These are phyloP conservation scores for Penicillium crystallinum DNA, from an alignment of 495 filamentous ascomycete genomes.

Conservation along the genomic window DNA sequence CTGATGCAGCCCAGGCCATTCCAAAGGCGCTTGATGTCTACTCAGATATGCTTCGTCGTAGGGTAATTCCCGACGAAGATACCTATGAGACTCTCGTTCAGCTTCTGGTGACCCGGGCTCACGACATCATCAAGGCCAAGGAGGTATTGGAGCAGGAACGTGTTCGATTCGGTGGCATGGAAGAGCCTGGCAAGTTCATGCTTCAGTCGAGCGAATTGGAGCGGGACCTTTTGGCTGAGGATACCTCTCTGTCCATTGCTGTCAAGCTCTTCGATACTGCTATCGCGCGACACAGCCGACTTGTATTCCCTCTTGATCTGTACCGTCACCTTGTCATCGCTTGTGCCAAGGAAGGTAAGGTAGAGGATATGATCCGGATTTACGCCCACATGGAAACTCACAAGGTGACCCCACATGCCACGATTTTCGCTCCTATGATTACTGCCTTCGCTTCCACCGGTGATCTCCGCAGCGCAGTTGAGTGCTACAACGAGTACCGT, in stretches of 20 bases:
- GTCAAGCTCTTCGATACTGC: constrained; percentile 79
- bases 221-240: constrained; percentile 73
- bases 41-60: constrained; percentile 87
- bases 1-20: constrained; percentile 69
- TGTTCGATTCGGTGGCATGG: constrained; percentile 75
- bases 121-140: constrained; percentile 66
- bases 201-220: constrained; percentile 82
- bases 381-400: constrained; percentile 85
- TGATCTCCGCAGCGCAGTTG: constrained; percentile 82
- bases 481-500: constrained; percentile 93
- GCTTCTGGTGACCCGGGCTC: constrained; percentile 70
- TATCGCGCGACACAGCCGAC: constrained; percentile 43
- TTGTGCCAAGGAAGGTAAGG: constrained; percentile 69
- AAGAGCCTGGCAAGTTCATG: constrained; percentile 83
- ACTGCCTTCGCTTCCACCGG: constrained; percentile 75
- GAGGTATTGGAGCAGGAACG: constrained; percentile 68
- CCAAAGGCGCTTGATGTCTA: constrained; percentile 92
- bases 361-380: constrained; percentile 82
- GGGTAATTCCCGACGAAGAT: constrained; percentile 70
- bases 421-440: constrained; percentile 89
- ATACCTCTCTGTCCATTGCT: constrained; percentile 77
- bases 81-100: constrained; percentile 85
- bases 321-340: constrained; percentile 79
- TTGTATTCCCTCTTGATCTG: constrained; percentile 63
- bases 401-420: constrained; percentile 64